phyloP scores from a whole-genome alignment of 805 yeast species.

The Starmerella tilneyi region DNA sequence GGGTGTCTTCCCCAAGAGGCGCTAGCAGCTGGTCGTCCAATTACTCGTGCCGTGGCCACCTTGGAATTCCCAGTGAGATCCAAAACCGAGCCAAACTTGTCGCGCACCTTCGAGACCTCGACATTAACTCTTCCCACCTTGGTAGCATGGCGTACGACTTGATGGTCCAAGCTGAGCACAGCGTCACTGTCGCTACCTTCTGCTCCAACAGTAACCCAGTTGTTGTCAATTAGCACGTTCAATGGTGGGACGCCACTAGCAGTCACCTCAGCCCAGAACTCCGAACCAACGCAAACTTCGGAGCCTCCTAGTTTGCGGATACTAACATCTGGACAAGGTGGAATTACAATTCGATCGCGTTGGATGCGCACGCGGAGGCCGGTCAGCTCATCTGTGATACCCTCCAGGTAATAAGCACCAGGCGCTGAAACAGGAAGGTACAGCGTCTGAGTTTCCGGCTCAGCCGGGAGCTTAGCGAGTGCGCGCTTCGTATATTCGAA shows the following conservation, averaged over 20 bases:
- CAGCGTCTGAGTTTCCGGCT: slow-evolving; percentile 26
- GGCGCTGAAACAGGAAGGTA: slow-evolving; percentile 56
- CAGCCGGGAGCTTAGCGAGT: slow-evolving; percentile 34
- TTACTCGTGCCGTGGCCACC: neutral
- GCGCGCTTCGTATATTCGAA: slow-evolving; percentile 50
- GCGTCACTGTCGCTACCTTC: slow-evolving; percentile 8
- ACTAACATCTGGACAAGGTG: slow-evolving; percentile 67
- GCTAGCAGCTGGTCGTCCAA: neutral
- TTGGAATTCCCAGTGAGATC: neutral
- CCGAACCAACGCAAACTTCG: slow-evolving; percentile 47
- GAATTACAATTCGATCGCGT: slow-evolving; percentile 45
- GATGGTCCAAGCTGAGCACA: neutral
- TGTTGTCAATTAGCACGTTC: slow-evolving; percentile 34
- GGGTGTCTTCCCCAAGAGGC: neutral
- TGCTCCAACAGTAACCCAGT: slow-evolving; percentile 11
- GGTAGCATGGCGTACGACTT: neutral
- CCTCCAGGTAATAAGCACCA: slow-evolving; percentile 64
- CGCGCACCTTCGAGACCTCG: neutral
- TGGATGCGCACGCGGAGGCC: slow-evolving; percentile 41
- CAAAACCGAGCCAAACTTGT: slow-evolving; percentile 4
- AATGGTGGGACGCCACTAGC: slow-evolving; percentile 74
- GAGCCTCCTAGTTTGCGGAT: slow-evolving; percentile 34
- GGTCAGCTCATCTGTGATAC: slow-evolving; percentile 55
- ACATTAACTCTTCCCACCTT: neutral
- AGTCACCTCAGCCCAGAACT: slow-evolving; percentile 43